These are phyloP conservation scores for Stropharia rugosoannulata DNA, from an alignment of 768 basidiomycete genomes.

Conservation along the genomic window DNA sequence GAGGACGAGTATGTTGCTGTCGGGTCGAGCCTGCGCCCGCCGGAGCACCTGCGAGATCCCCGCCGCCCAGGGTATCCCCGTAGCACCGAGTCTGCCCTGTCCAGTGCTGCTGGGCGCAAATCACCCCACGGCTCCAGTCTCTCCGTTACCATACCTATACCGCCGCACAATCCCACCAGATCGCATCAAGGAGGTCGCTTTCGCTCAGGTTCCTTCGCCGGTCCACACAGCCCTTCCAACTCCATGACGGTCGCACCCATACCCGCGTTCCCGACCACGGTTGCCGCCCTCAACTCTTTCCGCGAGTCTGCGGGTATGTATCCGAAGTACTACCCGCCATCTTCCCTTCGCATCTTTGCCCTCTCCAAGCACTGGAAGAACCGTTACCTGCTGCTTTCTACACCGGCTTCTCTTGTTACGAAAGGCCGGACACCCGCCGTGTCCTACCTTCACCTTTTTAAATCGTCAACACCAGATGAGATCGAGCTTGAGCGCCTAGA, in stretches of 20 bases:
- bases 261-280: slow-evolving; percentile 65
- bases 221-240: slow-evolving; percentile 32
- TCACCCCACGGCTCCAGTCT: slow-evolving; percentile 33
- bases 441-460: slow-evolving; percentile 76
- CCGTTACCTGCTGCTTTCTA: slow-evolving; percentile 60
- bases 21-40: slow-evolving; percentile 6
- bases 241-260: slow-evolving; percentile 37
- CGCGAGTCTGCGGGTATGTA: slow-evolving; percentile 50
- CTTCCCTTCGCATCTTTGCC: slow-evolving; percentile 70
- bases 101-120: slow-evolving; percentile 15
- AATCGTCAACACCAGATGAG: slow-evolving; percentile 55
- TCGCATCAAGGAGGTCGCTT: slow-evolving; percentile 23
- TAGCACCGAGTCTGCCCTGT: slow-evolving; percentile 8
- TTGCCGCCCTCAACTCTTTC: slow-evolving; percentile 49
- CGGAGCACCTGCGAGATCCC: no score
- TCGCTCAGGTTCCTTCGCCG: slow-evolving; percentile 38
- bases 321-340: slow-evolving; percentile 69
- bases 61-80: no score
- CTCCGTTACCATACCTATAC: slow-evolving; percentile 27
- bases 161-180: slow-evolving; percentile 15
- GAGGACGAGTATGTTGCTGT: slow-evolving; percentile 18
- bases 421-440: slow-evolving; percentile 35
- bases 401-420: slow-evolving; percentile 39
- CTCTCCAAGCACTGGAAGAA: slow-evolving; percentile 73
- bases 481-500: slow-evolving; percentile 72